Percentiles rank a stretch among this genome's conserved stretches.
Conservation (phyloP, 768 basidiomycete species). For the Lactarius sanguifluus region DNA sequence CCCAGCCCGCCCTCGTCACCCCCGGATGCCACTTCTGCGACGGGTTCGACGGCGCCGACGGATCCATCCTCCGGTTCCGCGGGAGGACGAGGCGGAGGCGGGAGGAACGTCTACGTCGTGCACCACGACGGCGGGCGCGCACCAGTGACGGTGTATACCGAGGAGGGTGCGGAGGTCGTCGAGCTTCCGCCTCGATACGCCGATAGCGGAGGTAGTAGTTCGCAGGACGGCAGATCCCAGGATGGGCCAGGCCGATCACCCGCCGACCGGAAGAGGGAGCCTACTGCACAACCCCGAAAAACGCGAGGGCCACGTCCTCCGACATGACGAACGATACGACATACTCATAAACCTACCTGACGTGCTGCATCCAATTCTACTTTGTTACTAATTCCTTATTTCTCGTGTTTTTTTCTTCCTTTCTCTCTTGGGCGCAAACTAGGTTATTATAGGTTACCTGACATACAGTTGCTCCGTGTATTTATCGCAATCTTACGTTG, state of each 20-base stretch:
- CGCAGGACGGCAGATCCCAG: not conserved
- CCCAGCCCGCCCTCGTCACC: constrained; percentile 7
- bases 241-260: not conserved
- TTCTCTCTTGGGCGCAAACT: not conserved
- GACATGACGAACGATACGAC: not conserved
- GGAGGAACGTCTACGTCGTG: constrained; percentile 50
- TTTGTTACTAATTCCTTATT: not conserved
- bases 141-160: constrained; percentile 58
- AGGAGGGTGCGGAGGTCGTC: constrained; percentile 54
- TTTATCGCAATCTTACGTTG: constrained; percentile 4
- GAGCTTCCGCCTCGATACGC: constrained; percentile 58
- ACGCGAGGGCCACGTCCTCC: constrained; percentile 11
- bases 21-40: constrained; percentile 15
- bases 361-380: not conserved
- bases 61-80: constrained; percentile 4
- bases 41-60: constrained; percentile 14
- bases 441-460: constrained; percentile 10
- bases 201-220: constrained; percentile 12
- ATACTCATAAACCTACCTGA: not conserved
- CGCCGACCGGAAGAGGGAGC: not conserved
- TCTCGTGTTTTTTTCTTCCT: no score
- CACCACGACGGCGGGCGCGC: constrained; percentile 60
- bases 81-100: constrained; percentile 9
- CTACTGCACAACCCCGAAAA: constrained; percentile 17
- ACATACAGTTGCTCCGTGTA: constrained; percentile 9